phyloP scores from a whole-genome alignment of 2,329 filamentous ascomycete genomes.

The Didymella pomorum region DNA sequence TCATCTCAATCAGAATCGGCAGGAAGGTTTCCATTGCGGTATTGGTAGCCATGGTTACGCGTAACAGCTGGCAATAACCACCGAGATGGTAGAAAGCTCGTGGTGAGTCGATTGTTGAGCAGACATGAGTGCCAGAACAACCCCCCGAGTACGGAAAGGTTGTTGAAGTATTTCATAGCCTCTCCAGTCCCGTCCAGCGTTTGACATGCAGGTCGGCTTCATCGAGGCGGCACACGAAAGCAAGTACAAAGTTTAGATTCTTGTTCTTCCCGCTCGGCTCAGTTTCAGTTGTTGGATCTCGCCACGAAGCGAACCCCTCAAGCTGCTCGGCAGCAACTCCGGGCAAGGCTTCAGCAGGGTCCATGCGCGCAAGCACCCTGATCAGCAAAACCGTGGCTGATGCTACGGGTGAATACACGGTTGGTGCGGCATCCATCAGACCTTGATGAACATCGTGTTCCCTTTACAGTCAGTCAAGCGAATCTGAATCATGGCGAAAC shows the following conservation, averaged over 20 bases:
- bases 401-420: neutral
- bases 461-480: neutral
- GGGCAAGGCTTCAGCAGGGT: neutral
- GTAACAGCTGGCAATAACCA: neutral
- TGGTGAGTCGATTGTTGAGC: neutral
- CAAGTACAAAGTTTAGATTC: neutral
- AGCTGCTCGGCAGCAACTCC: neutral
- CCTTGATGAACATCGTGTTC: neutral
- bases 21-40: neutral
- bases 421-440: neutral
- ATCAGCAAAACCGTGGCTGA: neutral
- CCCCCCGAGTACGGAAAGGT: neutral
- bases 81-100: neutral
- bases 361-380: neutral
- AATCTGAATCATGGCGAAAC: neutral
- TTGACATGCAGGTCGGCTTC: neutral
- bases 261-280: conserved; percentile 5
- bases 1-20: conserved; percentile 4
- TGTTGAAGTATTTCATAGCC: neutral
- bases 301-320: neutral
- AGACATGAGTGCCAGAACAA: neutral
- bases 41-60: neutral
- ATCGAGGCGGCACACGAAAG: neutral
- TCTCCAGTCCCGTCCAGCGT: neutral
- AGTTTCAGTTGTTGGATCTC: neutral